Conservation (phyloP, 129 eudicot genomes). For the Apium graveolens region DNA sequence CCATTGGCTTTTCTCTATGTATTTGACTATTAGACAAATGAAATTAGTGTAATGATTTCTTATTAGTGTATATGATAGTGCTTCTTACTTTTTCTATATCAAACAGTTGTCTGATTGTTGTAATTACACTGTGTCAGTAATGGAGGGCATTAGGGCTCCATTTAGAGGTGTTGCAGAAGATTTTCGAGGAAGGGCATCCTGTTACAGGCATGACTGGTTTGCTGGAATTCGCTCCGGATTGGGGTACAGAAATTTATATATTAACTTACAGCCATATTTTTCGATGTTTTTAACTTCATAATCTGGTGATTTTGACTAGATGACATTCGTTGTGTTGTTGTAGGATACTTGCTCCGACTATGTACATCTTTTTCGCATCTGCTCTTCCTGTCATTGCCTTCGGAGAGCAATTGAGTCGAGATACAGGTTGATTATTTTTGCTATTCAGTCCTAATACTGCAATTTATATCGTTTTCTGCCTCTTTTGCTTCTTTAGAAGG, state of each 20-base stretch:
- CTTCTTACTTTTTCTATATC: not conserved
- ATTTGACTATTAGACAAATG: too few species aligned
- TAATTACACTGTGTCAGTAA: not conserved
- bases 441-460: not conserved
- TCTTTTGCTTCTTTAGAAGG: not conserved
- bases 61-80: too few species aligned
- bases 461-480: not conserved
- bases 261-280: not conserved
- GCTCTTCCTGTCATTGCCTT: constrained; percentile 17
- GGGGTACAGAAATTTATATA: constrained; percentile 24
- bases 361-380: constrained; percentile 15
- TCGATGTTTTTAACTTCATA: not conserved
- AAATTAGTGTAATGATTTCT: too few species aligned
- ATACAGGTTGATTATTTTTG: constrained; percentile 1
- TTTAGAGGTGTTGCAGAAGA: constrained; percentile 36
- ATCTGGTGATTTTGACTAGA: not conserved
- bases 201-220: constrained; percentile 59
- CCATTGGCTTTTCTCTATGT: too few species aligned
- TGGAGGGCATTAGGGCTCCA: constrained; percentile 10
- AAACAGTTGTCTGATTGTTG: not conserved
- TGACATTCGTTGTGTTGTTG: not conserved
- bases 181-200: constrained; percentile 37
- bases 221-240: constrained; percentile 46
- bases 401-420: constrained; percentile 13
- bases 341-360: constrained; percentile 6